These are phyloP conservation scores for Fraxinus pennsylvanica DNA, from an alignment of 257 asterid genomes.

Conservation along the genomic window DNA sequence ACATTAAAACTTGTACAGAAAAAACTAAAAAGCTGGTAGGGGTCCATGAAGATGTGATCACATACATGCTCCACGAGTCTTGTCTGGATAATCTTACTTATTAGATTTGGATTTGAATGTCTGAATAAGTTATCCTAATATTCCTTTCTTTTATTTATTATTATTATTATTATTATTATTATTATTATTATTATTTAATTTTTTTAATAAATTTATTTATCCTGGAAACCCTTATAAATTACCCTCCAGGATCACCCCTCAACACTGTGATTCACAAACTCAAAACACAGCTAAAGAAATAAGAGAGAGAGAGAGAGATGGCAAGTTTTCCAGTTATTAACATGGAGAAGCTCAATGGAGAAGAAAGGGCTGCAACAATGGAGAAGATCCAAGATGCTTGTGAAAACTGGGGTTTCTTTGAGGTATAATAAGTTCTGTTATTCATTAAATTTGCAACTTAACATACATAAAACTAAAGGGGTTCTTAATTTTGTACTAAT, in stretches of 20 bases:
- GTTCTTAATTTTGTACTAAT: neutral
- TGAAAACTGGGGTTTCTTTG: conserved; percentile 78
- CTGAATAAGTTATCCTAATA: neutral
- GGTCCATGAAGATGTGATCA: conserved; percentile 33
- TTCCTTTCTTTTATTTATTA: conserved; percentile 2
- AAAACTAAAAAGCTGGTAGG: neutral
- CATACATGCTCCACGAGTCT: conserved; percentile 39
- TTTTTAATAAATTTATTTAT: neutral
- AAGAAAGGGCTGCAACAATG: conserved; percentile 57
- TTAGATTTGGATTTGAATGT: neutral
- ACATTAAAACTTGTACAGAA: neutral
- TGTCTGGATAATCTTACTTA: conserved; percentile 16
- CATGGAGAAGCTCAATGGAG: conserved; percentile 65
- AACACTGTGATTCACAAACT: conserved; percentile 14
- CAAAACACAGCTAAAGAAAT: neutral
- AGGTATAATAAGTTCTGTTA: conserved; percentile 34
- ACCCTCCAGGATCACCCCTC: conserved; percentile 22
- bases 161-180: conserved; percentile 2
- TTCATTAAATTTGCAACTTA: neutral
- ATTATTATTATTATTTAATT: conserved; percentile 3
- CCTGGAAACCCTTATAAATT: conserved; percentile 45
- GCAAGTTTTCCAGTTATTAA: conserved; percentile 57
- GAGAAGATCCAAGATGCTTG: conserved; percentile 63
- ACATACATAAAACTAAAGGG: neutral
- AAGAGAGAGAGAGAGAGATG: conserved; percentile 27